Evolutionary conservation across 2,329 filamentous ascomycete species (phyloP).

Genomic region (Fusarium paranaense): DNA sequence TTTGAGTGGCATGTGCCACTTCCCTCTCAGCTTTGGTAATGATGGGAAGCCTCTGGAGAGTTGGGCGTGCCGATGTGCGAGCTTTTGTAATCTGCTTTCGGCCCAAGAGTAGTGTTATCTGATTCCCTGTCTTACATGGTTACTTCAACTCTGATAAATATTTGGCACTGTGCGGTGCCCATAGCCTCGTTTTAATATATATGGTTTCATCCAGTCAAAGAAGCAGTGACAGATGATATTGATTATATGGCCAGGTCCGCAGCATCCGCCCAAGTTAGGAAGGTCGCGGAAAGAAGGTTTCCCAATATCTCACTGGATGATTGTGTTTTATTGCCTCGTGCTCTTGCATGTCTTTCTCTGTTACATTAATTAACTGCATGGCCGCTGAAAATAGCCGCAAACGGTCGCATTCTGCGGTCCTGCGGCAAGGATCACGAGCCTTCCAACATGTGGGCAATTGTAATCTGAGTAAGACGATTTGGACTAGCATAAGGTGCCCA

Average conservation of each 20-base stretch:
- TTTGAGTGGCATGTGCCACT: neutral
- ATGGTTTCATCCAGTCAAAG: neutral
- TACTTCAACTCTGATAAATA: neutral
- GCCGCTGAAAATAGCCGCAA: neutral
- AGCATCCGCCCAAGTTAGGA: neutral
- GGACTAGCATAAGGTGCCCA: neutral
- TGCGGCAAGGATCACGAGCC: neutral
- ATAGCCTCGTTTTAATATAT: neutral
- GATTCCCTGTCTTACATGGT: neutral
- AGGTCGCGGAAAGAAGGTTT: neutral
- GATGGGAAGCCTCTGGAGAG: neutral
- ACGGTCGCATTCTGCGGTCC: neutral
- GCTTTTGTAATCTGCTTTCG: neutral
- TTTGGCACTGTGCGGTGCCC: neutral
- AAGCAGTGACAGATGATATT: neutral
- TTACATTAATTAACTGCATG: neutral
- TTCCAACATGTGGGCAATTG: neutral
- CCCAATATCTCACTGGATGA: neutral
- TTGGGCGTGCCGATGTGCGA: neutral
- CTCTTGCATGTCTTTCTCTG: neutral
- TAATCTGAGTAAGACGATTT: neutral
- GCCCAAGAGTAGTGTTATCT: neutral
- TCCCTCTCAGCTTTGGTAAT: neutral
- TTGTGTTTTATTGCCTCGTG: neutral
- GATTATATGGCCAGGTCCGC: neutral